Base-by-base conservation (phyloP, 352 stramenopile species). In the Blastocystis sp. region DNA sequence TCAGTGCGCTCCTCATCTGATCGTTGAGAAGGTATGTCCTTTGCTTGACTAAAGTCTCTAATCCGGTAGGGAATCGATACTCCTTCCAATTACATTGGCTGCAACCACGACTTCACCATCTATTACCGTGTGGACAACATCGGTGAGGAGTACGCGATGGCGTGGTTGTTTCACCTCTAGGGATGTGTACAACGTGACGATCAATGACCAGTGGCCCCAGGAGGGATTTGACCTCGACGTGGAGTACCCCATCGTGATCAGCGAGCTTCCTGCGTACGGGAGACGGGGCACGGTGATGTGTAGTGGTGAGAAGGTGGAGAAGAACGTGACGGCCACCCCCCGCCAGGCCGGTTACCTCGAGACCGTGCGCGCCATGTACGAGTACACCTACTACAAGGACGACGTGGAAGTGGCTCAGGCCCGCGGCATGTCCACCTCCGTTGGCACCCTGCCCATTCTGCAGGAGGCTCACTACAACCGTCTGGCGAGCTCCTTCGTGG, bases 41-140 rank as follows among this genome's bases (percentile, higher is more conserved):
- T 9, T 7, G 6, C 7, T 79, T 11, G 4, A 74, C 7, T 40
- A 28, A 74, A 66, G 57, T 69, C 34, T 7, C 19, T 71, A 11
- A 64, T 62, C 57, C 21, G n/a, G 54, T 69, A 81, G 71, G 60
- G 60, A 64, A 11, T 81, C 34, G 71, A 81, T 71, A 45, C 71
- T 71, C 54, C 71, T 11, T 64, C 9, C 71, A 81, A 81, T 40
- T 81, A 81, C 52, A 81, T 81, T 81, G 71, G 71, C n/a, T 64
- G 60, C 28, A 81, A 81, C 42, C 71, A 81, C 42, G 11, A 38
- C 6, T 28, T 34, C 28, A 34, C 28, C 0, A 34, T 34, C 28
- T 34, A 34, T 34, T 34, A 34, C 28, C 28, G 28, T 34, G 28
- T 34, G 28, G 28, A 34, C 28, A 34, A 34, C 28, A 34, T 34